A percentile compares a stretch with the other conserved stretches of the same genome.
Evolutionary conservation across 495 filamentous ascomycete genomes (phyloP).

Genomic region (Penicillium ochrochloron): DNA sequence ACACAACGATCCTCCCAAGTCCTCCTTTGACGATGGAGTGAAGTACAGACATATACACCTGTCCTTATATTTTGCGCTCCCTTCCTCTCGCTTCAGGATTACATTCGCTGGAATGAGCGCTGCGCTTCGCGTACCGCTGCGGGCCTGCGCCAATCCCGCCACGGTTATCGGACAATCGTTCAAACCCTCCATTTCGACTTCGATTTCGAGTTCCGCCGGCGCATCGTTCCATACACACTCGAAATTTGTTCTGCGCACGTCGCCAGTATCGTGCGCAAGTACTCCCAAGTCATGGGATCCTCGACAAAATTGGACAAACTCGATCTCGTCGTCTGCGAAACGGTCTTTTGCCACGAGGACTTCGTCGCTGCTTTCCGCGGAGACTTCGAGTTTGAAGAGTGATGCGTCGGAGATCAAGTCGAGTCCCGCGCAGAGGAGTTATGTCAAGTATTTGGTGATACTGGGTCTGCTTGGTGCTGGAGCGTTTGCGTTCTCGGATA

Average conservation of each 20-base stretch:
- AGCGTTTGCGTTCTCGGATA: constrained; percentile 70
- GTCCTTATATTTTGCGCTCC: constrained; percentile 7
- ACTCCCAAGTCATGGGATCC: constrained; percentile 7
- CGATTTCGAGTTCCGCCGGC: constrained; percentile 24
- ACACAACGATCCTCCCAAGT: constrained; percentile 17
- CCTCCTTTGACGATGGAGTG: constrained; percentile 23
- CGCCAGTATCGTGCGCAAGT: constrained; percentile 4
- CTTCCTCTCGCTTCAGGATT: constrained; percentile 7
- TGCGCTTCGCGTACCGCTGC: constrained; percentile 44
- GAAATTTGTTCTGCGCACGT: constrained; percentile 11
- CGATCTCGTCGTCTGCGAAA: neutral
- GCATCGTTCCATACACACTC: constrained; percentile 15
- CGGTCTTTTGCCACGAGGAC: constrained; percentile 27
- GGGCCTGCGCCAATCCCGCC: constrained; percentile 43
- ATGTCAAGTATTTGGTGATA: constrained; percentile 54
- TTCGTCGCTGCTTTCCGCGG: constrained; percentile 23
- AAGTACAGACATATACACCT: constrained; percentile 8
- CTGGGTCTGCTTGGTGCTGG: constrained; percentile 58
- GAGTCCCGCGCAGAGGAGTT: constrained; percentile 32
- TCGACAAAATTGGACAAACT: neutral
- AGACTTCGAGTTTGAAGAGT: constrained; percentile 12
- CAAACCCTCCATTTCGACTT: constrained; percentile 34
- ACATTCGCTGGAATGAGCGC: constrained; percentile 43
- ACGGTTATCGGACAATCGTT: constrained; percentile 31
- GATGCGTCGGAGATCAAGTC: constrained; percentile 24